Conservation (phyloP, 345 rosid species). For the Salix arbutifolia region DNA sequence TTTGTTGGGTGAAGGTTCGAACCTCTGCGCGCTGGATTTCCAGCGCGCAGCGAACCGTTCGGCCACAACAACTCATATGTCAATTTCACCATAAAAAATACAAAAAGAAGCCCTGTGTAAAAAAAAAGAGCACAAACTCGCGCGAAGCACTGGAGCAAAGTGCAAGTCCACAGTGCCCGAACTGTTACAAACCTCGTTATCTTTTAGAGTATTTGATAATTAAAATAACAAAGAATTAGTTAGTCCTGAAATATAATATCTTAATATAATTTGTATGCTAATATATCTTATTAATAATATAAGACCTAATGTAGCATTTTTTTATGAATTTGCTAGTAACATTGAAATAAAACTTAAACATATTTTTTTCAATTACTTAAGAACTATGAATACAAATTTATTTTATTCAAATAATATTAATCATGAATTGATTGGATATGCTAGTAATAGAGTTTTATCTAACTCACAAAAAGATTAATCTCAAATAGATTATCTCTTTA, state of each 20-base stretch:
- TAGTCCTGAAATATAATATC: not conserved
- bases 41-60: too few species aligned
- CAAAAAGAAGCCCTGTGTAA: too few species aligned
- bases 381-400: not conserved
- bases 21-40: too few species aligned
- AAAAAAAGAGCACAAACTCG: too few species aligned
- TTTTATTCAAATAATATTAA: not conserved
- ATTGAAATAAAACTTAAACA: not conserved
- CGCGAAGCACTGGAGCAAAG: too few species aligned
- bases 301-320: not conserved
- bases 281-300: constrained; percentile 3
- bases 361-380: not conserved
- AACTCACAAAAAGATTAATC: constrained; percentile 2
- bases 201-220: too few species aligned
- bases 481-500: not conserved
- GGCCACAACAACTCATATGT: too few species aligned
- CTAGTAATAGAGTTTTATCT: not conserved
- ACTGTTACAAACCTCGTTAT: too few species aligned
- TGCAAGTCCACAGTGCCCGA: too few species aligned
- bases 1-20: too few species aligned
- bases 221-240: not conserved
- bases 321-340: not conserved
- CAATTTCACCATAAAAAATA: too few species aligned
- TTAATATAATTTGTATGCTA: constrained; percentile 1
- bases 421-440: not conserved